Percentiles rank a stretch among this genome's conserved stretches.
Conservation (phyloP, 495 filamentous ascomycete genomes). For the Aspergillus taichungensis region DNA sequence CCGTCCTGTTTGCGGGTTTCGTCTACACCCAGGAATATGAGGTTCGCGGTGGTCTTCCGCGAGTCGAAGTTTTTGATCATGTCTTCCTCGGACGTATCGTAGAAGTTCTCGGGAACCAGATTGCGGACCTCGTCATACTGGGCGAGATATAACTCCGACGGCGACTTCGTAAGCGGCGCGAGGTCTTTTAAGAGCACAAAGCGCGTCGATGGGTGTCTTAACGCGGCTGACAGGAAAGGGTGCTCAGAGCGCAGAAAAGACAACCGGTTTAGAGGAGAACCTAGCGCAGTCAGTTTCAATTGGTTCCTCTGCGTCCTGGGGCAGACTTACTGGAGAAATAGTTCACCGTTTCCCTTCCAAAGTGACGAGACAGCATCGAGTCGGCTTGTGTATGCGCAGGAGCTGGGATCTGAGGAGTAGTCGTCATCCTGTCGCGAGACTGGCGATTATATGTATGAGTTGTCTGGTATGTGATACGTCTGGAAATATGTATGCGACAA, state of each 20-base stretch:
- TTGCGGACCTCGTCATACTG: slow-evolving; percentile 53
- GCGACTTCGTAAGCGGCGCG: slow-evolving; percentile 58
- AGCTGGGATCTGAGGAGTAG: slow-evolving; percentile 35
- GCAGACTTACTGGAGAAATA: slow-evolving; percentile 71
- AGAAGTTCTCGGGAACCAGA: slow-evolving; percentile 65
- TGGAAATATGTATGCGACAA: no score
- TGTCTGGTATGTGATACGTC: no score
- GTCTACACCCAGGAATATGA: slow-evolving; percentile 84
- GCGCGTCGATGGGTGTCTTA: slow-evolving; percentile 57
- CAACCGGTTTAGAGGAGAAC: slow-evolving; percentile 66
- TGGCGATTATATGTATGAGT: background rate
- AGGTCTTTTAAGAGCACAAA: slow-evolving; percentile 77
- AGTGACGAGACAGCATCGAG: slow-evolving; percentile 78
- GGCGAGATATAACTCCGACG: slow-evolving; percentile 50
- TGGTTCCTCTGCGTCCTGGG: background rate
- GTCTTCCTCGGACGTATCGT: slow-evolving; percentile 63
- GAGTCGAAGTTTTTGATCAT: slow-evolving; percentile 68
- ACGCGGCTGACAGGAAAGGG: slow-evolving; percentile 65
- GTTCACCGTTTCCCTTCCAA: slow-evolving; percentile 85
- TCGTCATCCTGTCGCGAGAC: slow-evolving; percentile 20
- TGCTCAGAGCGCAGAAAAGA: slow-evolving; percentile 81
- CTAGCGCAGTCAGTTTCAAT: slow-evolving; percentile 26
- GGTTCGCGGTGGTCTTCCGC: slow-evolving; percentile 48
- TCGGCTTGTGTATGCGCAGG: slow-evolving; percentile 58
- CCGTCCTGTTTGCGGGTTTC: slow-evolving; percentile 48